These are phyloP conservation scores for Fraxinus baroniana DNA, from an alignment of 305 asterid species.

Conservation along the genomic window DNA sequence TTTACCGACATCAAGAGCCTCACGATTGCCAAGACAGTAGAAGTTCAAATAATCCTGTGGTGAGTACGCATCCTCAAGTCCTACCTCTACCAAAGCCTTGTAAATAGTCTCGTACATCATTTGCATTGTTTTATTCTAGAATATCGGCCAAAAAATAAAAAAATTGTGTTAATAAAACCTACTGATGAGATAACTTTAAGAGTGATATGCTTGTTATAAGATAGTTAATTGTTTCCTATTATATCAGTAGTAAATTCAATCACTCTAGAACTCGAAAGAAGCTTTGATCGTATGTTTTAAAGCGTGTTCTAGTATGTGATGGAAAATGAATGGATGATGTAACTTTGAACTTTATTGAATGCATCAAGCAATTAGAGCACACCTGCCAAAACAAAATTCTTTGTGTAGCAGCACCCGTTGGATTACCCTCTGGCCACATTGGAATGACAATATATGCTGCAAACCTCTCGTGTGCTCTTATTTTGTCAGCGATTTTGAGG, in stretches of 20 bases:
- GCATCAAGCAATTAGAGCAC: background rate
- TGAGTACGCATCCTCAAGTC: conserved; percentile 76
- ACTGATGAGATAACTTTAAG: background rate
- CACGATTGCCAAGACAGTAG: conserved; percentile 97
- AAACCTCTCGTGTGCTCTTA: conserved; percentile 81
- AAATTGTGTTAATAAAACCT: background rate
- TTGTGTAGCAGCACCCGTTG: conserved; percentile 92
- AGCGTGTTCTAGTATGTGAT: background rate
- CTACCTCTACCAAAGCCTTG: conserved; percentile 93
- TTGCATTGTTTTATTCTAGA: conserved; percentile 95
- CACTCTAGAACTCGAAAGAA: background rate
- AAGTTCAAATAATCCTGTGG: conserved; percentile 91
- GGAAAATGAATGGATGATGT: conserved; percentile 1
- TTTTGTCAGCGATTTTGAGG: conserved; percentile 77
- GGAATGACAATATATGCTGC: conserved; percentile 91
- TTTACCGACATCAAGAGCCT: conserved; percentile 44
- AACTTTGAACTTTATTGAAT: conserved; percentile 2
- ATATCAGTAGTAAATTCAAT: background rate
- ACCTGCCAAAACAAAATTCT: conserved; percentile 99
- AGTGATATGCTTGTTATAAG: background rate
- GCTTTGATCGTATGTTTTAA: background rate
- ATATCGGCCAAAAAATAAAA: background rate
- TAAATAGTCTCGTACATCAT: conserved; percentile 96
- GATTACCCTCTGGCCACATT: conserved; percentile 99
- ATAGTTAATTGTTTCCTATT: background rate